A percentile compares a stretch with the other conserved stretches of the same genome.
phyloP scores from a whole-genome alignment of 169 alveolate species.

The Theileria annulata region DNA sequence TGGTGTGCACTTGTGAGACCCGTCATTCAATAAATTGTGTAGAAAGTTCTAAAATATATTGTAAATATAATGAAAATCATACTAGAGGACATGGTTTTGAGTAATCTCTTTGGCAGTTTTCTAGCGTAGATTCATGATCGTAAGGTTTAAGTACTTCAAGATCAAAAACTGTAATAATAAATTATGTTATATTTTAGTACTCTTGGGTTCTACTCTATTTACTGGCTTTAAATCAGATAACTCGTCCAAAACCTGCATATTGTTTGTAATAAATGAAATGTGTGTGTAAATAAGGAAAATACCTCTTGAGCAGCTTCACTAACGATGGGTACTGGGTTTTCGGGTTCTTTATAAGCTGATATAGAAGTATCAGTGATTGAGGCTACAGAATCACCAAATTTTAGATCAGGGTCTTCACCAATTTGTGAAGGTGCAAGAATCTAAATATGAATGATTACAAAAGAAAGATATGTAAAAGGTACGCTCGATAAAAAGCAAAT shows the following conservation, averaged over 20 bases:
- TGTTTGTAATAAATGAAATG: neutral
- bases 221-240: constrained; percentile 9
- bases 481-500: neutral
- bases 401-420: constrained; percentile 20
- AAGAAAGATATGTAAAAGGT: neutral
- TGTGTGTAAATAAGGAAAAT: constrained; percentile 1
- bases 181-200: neutral
- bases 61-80: neutral
- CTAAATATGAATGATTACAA: neutral
- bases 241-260: constrained; percentile 1
- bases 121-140: constrained; percentile 60
- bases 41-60: constrained; percentile 31
- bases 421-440: constrained; percentile 11
- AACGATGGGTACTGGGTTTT: neutral
- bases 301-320: constrained; percentile 21
- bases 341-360: constrained; percentile 10
- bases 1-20: constrained; percentile 28
- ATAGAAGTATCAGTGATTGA: constrained; percentile 3
- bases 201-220: neutral
- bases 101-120: constrained; percentile 74
- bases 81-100: constrained; percentile 77
- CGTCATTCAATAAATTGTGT: constrained; percentile 25
- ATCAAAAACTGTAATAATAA: neutral
- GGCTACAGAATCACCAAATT: constrained; percentile 22
- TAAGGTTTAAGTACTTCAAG: constrained; percentile 22